A percentile compares a stretch with the other conserved stretches of the same genome.
Conservation (phyloP, 768 basidiomycete genomes). For the Rhodocollybia butyracea region DNA sequence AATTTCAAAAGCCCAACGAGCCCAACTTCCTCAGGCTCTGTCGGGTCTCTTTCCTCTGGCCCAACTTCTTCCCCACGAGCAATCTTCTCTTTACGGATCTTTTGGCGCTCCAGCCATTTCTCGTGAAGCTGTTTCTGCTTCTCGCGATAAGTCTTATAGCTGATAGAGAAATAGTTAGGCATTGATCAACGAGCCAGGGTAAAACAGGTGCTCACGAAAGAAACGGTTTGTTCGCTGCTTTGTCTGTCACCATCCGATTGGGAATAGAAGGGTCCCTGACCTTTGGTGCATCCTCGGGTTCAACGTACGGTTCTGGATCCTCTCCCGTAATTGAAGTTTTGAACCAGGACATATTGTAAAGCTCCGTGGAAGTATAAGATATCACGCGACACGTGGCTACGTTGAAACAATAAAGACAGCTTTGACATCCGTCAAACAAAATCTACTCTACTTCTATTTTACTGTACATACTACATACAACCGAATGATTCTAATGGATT, state of each 20-base stretch:
- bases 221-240: constrained; percentile 83
- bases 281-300: constrained; percentile 42
- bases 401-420: not conserved
- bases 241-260: constrained; percentile 71
- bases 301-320: constrained; percentile 33
- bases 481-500: constrained; percentile 27
- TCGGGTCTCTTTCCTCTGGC: constrained; percentile 72
- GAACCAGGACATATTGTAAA: constrained; percentile 62
- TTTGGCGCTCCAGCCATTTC: constrained; percentile 67
- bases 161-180: constrained; percentile 21
- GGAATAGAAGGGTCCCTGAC: constrained; percentile 63
- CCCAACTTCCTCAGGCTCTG: constrained; percentile 55
- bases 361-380: not conserved
- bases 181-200: not conserved
- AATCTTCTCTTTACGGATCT: constrained; percentile 68
- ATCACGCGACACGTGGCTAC: constrained; percentile 1
- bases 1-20: constrained; percentile 68
- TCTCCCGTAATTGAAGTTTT: constrained; percentile 36
- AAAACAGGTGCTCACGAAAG: constrained; percentile 58
- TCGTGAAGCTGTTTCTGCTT: constrained; percentile 58
- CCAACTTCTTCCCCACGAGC: constrained; percentile 72
- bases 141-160: constrained; percentile 65
- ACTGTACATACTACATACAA: constrained; percentile 11
- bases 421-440: not conserved
- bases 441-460: not conserved